These are phyloP conservation scores for Tilletiaria anomala DNA, from an alignment of 1,284 basidiomycete genomes.

Conservation along the genomic window DNA sequence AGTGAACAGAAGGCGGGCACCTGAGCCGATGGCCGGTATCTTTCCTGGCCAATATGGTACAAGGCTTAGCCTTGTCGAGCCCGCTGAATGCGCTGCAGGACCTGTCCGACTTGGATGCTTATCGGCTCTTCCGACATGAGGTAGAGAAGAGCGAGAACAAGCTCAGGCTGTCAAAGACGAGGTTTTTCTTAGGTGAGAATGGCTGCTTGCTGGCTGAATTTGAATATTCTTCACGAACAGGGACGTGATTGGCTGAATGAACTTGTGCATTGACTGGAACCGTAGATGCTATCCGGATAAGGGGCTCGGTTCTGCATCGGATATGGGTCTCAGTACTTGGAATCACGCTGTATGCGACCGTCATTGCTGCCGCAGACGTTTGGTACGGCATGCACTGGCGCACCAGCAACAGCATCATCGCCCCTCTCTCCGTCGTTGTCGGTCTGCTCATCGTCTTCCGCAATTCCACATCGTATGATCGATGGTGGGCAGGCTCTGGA, in stretches of 20 bases:
- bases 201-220: no score
- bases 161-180: background rate
- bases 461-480: slow-evolving; percentile 44
- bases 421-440: slow-evolving; percentile 74
- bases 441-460: slow-evolving; percentile 42
- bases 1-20: no score
- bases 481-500: slow-evolving; percentile 71
- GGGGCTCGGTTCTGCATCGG: slow-evolving; percentile 46
- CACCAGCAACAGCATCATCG: slow-evolving; percentile 61
- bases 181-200: slow-evolving; percentile 1
- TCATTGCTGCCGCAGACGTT: slow-evolving; percentile 49
- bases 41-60: no score
- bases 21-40: no score
- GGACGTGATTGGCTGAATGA: background rate
- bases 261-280: background rate
- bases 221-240: background rate
- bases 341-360: slow-evolving; percentile 57
- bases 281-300: no score
- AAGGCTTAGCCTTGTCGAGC: no score
- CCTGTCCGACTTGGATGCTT: no score
- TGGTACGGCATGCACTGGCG: slow-evolving; percentile 48
- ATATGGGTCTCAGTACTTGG: slow-evolving; percentile 55
- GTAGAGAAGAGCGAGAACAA: slow-evolving; percentile 1
- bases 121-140: background rate
- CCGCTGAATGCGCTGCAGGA: no score